Percentiles rank a stretch among this genome's conserved stretches.
These are phyloP conservation scores for Entamoeba invadens DNA, from an alignment of 208 protist genomes.

Conservation along the genomic window DNA sequence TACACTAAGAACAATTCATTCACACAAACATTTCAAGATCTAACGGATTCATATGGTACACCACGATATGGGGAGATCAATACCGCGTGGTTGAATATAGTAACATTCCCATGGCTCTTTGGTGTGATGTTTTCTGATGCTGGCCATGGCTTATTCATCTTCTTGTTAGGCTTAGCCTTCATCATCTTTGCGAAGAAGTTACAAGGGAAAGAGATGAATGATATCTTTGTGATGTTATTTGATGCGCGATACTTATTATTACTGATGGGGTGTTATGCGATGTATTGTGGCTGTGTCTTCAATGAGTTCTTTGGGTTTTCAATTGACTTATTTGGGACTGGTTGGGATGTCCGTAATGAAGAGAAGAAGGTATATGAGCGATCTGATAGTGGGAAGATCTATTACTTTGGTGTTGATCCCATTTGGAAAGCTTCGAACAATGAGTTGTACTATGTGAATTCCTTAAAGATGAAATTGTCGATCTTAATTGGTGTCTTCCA, in stretches of 20 bases:
- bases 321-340: conserved; percentile 33
- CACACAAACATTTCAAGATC: conserved; percentile 76
- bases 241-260: conserved; percentile 46
- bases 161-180: conserved; percentile 20
- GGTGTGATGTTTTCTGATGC: conserved; percentile 98
- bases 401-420: conserved; percentile 20
- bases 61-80: conserved; percentile 58
- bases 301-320: conserved; percentile 42
- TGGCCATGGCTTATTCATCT: conserved; percentile 68
- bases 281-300: conserved; percentile 44
- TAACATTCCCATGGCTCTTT: conserved; percentile 98
- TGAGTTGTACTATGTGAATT: conserved; percentile 20
- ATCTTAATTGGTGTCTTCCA: conserved; percentile 33
- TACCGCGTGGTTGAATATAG: conserved; percentile 31
- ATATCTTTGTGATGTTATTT: conserved; percentile 24
- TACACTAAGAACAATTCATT: conserved; percentile 86
- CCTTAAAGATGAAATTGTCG: conserved; percentile 37
- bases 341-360: neutral
- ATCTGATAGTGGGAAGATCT: neutral
- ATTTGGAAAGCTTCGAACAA: neutral
- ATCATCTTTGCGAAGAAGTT: conserved; percentile 24
- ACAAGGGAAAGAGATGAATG: neutral
- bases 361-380: neutral
- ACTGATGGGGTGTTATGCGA: conserved; percentile 37
- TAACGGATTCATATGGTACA: conserved; percentile 90